Percentiles rank a stretch among this genome's conserved stretches.
Conservation (phyloP, 2,329 filamentous ascomycete species). For the Xylariaceae sp. region DNA sequence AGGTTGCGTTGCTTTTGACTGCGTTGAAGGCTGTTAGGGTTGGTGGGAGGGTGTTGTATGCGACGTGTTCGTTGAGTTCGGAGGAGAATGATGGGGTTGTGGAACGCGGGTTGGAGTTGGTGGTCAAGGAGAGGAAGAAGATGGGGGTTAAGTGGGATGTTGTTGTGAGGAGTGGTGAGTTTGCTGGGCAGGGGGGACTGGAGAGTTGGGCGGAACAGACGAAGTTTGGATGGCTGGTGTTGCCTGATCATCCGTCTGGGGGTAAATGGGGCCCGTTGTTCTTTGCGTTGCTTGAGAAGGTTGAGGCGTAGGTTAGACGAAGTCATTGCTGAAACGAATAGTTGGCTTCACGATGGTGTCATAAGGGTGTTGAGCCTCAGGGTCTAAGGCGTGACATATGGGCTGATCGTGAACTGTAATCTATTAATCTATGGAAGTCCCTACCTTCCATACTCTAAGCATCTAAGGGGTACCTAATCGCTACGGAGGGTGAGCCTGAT, state of each 20-base stretch:
- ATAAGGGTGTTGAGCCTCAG: too few species aligned
- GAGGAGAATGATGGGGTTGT: conserved; percentile 39
- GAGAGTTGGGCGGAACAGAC: conserved; percentile 30
- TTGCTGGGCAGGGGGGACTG: conserved; percentile 16
- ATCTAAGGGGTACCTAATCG: too few species aligned
- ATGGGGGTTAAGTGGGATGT: conserved; percentile 30
- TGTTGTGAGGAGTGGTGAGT: conserved; percentile 27
- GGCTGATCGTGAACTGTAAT: too few species aligned
- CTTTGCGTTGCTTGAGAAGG: conserved; percentile 36
- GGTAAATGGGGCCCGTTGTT: conserved; percentile 38
- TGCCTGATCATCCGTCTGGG: conserved; percentile 35
- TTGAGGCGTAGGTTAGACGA: conserved; percentile 15
- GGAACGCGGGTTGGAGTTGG: conserved; percentile 31
- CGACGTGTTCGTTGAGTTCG: conserved; percentile 37
- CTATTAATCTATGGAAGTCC: too few species aligned
- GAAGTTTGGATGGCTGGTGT: conserved; percentile 36
- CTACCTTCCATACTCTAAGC: too few species aligned
- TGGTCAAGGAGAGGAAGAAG: conserved; percentile 36
- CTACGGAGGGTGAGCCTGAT: too few species aligned
- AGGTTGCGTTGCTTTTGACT: conserved; percentile 34
- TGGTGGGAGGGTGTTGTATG: conserved; percentile 37
- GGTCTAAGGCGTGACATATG: too few species aligned
- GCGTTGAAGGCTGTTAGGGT: conserved; percentile 33
- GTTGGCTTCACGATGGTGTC: too few species aligned
- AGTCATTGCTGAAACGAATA: background rate